Conservation (phyloP, 164 flowering plant species). For the Liriodendron chinense region DNA sequence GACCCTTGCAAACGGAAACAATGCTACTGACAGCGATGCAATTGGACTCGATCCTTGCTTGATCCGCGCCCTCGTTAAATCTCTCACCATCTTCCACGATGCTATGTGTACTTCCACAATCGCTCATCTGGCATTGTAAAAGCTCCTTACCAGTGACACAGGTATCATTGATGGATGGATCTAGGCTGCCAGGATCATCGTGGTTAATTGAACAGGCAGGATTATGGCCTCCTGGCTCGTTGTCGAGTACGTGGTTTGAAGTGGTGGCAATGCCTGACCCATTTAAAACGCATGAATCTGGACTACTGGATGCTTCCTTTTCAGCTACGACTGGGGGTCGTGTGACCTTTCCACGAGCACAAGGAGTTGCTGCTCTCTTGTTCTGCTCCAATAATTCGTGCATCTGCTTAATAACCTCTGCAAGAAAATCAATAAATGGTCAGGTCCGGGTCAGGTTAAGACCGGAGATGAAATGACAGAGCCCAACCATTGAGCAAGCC, state of each 20-base stretch:
- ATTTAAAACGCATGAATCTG: conserved; percentile 19
- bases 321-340: conserved; percentile 15
- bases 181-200: conserved; percentile 5
- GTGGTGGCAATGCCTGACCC: conserved; percentile 9
- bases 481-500: no score
- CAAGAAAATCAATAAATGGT: conserved; percentile 5
- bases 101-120: conserved; percentile 36
- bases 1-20: conserved; percentile 17
- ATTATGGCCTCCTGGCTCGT: conserved; percentile 1
- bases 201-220: background rate
- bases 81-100: conserved; percentile 38
- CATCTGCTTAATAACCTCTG: conserved; percentile 60
- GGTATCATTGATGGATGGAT: background rate
- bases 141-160: conserved; percentile 8
- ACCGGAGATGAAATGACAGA: no score
- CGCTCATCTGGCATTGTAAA: conserved; percentile 28
- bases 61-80: conserved; percentile 19
- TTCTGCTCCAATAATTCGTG: conserved; percentile 29
- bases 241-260: conserved; percentile 8
- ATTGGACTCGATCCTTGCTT: conserved; percentile 10
- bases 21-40: conserved; percentile 12
- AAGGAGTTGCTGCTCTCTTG: conserved; percentile 19
- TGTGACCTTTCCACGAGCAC: conserved; percentile 11
- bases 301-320: conserved; percentile 16
- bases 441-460: no score